Evolutionary conservation across 768 basidiomycete species (phyloP), one percentile per base, ranked within the genome.

Genomic region (Naganishia onofrii): DNA sequence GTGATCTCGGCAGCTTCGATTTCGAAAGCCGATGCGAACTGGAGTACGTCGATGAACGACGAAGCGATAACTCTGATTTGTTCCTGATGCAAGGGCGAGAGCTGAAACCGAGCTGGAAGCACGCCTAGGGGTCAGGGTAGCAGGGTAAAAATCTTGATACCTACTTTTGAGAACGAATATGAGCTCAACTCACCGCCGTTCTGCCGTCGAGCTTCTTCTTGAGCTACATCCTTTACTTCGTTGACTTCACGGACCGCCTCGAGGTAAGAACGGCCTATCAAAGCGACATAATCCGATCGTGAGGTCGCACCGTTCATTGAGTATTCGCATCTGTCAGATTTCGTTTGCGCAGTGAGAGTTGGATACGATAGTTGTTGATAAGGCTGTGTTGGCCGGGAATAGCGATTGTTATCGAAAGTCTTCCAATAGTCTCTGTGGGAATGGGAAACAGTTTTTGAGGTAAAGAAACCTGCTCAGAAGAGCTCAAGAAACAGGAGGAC

Each of bases 241-340:
- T 23, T 46, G 21, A 63, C 38, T 26, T 63, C 60, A 12, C 19
- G 38, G 38, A 63, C 42, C 6, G 60, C 60, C 9, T n/a, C 9
- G n/a, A 63, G 38, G 23, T 63, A 63, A 26, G 38, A 44, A n/a
- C 38, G 60, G 29, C 34, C 42, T 26, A 63, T 26, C 36, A 63
- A 42, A 12, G 46, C 28, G 38, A 44, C 38, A 44, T 63, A 63
- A 12, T 26, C 60, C 23, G 42, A 63, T 36, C 42, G 60, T 26
- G 60, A n/a, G 36, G 36, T n/a, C n/a, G n/a, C n/a, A 60, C 58
- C 58, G 60, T 63, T 63, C 60, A 63, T 63, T 42, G 60, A 63
- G 60, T 42, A 38, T 46, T 63, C 23, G 60, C 60, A 63, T 63
- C 38, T 63, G 60, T 51, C n/a, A 6, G 12, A n/a, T n/a, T 44